Conservation (phyloP, 768 basidiomycete species). For the Boletus rex-veris region DNA sequence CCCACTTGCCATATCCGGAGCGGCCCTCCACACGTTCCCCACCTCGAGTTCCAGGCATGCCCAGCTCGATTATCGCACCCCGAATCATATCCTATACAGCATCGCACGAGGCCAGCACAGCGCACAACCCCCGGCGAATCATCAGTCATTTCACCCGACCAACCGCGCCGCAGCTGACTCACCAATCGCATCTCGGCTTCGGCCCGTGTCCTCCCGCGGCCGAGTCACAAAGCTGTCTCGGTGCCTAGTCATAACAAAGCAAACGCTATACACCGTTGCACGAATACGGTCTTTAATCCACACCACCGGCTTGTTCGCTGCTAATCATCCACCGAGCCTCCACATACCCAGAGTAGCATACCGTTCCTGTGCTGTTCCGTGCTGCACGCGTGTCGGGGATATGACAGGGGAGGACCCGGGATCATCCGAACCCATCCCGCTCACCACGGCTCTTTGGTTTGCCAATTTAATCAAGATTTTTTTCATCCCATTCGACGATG, state of each 20-base stretch:
- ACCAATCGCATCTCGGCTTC: not conserved
- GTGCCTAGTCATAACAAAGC: too few relatives aligned
- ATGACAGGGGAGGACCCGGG: not conserved
- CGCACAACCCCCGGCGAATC: not conserved
- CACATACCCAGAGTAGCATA: not conserved
- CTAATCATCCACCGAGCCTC: slow-evolving; percentile 14
- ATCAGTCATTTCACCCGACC: not conserved
- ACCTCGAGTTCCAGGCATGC: slow-evolving; percentile 31
- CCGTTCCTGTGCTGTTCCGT: slow-evolving; percentile 14
- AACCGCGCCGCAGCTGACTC: slow-evolving; percentile 16
- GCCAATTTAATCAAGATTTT: too few relatives aligned
- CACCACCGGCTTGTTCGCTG: slow-evolving; percentile 5
- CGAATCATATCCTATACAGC: slow-evolving; percentile 9
- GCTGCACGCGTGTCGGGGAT: not conserved
- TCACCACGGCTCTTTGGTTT: slow-evolving; percentile 6
- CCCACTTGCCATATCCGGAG: slow-evolving; percentile 13
- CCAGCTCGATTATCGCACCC: slow-evolving; percentile 31
- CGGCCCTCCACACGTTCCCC: slow-evolving; percentile 27
- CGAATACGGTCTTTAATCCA: not conserved
- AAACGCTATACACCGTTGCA: too few relatives aligned
- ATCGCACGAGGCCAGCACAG: slow-evolving; percentile 2
- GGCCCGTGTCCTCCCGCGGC: slow-evolving; percentile 6
- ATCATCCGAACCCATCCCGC: not conserved
- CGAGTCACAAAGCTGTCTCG: not conserved
- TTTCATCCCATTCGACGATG: too few relatives aligned